These are phyloP conservation scores for bread wheat (Triticum aestivum) DNA, from an alignment of 176 grass and related monocot species.

Conservation along the genomic window IWGSC_CS_RefSeq_v2.1 NC_057801.1:235453664-235454163, in stretches of 20 bases:
- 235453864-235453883: not conserved
- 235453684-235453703: too few relatives aligned
- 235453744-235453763: too few relatives aligned
- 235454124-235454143: constrained; percentile 7
- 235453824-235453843: too few relatives aligned
- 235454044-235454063: not conserved
- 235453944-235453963: not conserved
- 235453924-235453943: constrained; percentile 1
- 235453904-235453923: not conserved
- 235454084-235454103: constrained; percentile 2
- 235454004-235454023: not conserved
- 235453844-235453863: not conserved
- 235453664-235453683: too few relatives aligned
- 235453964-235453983: not conserved
- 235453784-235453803: too few relatives aligned
- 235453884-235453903: not conserved
- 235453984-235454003: not conserved
- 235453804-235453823: too few relatives aligned
- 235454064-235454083: not conserved
- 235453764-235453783: too few relatives aligned
- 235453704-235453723: too few relatives aligned
- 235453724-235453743: too few relatives aligned
- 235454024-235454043: not conserved
- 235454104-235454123: not conserved
- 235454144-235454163: not conserved